These are phyloP conservation scores for Chlorella sorokiniana DNA, from an alignment of 139 green algal species.

Conservation along the genomic window DNA sequence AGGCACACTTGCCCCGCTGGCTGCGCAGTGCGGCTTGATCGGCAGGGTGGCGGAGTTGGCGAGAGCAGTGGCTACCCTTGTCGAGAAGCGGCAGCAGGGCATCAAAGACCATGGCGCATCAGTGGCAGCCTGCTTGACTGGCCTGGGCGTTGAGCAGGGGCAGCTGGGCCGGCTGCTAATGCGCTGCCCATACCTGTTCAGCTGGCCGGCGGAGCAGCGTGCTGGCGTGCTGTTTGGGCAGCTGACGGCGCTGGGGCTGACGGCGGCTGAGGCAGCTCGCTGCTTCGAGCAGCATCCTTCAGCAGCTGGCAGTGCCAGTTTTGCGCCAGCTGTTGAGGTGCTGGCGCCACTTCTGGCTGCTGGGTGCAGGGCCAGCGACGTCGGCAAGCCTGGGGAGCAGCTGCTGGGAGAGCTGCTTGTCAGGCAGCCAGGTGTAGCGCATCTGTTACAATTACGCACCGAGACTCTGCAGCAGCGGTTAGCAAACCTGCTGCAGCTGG, in stretches of 20 bases:
- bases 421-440: background rate
- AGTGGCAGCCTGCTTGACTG: background rate
- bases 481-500: background rate
- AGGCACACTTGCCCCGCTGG: too few species aligned
- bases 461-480: background rate
- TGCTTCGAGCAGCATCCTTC: constrained; percentile 3
- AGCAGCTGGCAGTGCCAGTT: background rate
- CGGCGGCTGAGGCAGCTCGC: background rate
- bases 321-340: constrained; percentile 2
- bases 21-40: too few species aligned
- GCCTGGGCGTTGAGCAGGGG: background rate
- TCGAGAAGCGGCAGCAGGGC: too few species aligned
- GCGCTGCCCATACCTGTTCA: background rate
- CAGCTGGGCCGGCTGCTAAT: background rate
- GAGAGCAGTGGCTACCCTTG: too few species aligned
- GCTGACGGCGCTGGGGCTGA: background rate
- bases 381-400: background rate
- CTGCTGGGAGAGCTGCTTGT: background rate
- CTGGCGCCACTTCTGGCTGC: background rate
- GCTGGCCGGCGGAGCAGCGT: background rate
- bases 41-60: too few species aligned
- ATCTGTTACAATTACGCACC: background rate
- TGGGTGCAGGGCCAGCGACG: background rate
- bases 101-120: too few species aligned
- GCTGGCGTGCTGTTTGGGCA: constrained; percentile 9